A percentile compares a stretch with the other conserved stretches of the same genome.
phyloP scores from a whole-genome alignment of 345 rosid genomes.

The Cardamine resedifolia region DNA sequence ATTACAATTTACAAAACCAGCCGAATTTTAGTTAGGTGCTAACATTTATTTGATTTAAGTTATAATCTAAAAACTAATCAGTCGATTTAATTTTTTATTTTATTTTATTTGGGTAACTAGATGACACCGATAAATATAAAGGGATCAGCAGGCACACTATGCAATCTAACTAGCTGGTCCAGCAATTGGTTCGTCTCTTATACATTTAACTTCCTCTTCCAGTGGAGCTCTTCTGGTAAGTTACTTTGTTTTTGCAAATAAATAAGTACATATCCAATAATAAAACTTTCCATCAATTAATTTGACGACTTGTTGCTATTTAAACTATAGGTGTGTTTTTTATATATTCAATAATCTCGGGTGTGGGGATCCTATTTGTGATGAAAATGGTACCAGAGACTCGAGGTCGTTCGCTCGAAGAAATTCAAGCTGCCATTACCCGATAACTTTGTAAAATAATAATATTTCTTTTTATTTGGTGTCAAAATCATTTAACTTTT shows the following conservation, averaged over 20 bases:
- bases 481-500: slow-evolving; percentile 12
- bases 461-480: slow-evolving; percentile 3
- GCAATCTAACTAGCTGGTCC: slow-evolving; percentile 77
- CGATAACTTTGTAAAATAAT: slow-evolving; percentile 14
- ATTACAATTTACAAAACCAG: background rate
- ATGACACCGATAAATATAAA: slow-evolving; percentile 82
- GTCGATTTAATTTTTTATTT: background rate
- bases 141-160: slow-evolving; percentile 82
- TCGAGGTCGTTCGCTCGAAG: slow-evolving; percentile 71
- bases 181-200: slow-evolving; percentile 76
- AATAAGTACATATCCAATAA: background rate
- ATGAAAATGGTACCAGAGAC: slow-evolving; percentile 76
- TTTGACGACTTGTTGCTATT: background rate
- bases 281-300: background rate
- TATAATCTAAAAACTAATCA: background rate
- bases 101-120: slow-evolving; percentile 42
- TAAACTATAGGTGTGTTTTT: slow-evolving; percentile 61
- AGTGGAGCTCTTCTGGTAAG: slow-evolving; percentile 38
- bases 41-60: background rate
- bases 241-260: background rate
- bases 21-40: background rate
- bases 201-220: slow-evolving; percentile 56
- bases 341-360: slow-evolving; percentile 56
- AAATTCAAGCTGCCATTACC: slow-evolving; percentile 60
- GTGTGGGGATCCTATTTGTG: slow-evolving; percentile 62